Percentiles rank a stretch among this genome's conserved stretches.
phyloP scores from a whole-genome alignment of 2,329 filamentous ascomycete genomes.

The Trichoderma lentiforme region DNA sequence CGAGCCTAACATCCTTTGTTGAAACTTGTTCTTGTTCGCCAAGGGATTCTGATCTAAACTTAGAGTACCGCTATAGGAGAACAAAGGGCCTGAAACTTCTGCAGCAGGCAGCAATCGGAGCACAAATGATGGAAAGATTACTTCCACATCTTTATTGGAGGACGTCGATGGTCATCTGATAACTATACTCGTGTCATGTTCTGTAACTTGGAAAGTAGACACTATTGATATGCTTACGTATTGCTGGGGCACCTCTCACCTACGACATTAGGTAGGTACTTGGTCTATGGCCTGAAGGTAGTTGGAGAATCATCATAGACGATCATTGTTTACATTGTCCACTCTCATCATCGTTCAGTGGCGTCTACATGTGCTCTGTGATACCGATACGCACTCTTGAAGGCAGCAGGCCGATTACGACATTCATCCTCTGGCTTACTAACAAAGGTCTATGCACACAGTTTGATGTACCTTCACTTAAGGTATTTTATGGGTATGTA shows the following conservation, averaged over 20 bases:
- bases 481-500: background rate
- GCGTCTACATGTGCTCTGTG: background rate
- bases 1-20: background rate
- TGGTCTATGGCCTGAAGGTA: background rate
- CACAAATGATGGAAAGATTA: background rate
- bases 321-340: rapidly evolving
- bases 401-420: background rate
- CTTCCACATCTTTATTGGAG: background rate
- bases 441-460: background rate
- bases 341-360: background rate
- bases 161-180: background rate
- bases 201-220: background rate
- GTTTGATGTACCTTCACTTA: background rate
- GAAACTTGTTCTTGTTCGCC: background rate
- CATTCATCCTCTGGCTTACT: background rate
- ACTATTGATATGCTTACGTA: background rate
- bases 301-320: background rate
- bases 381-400: background rate
- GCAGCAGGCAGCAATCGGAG: background rate
- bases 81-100: background rate
- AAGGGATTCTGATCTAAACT: background rate
- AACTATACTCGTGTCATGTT: background rate
- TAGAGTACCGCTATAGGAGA: background rate
- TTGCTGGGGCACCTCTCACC: background rate
- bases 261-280: background rate